Evolutionary conservation across 768 basidiomycete species (phyloP).

Genomic region (Leccinum disarticulatum): DNA sequence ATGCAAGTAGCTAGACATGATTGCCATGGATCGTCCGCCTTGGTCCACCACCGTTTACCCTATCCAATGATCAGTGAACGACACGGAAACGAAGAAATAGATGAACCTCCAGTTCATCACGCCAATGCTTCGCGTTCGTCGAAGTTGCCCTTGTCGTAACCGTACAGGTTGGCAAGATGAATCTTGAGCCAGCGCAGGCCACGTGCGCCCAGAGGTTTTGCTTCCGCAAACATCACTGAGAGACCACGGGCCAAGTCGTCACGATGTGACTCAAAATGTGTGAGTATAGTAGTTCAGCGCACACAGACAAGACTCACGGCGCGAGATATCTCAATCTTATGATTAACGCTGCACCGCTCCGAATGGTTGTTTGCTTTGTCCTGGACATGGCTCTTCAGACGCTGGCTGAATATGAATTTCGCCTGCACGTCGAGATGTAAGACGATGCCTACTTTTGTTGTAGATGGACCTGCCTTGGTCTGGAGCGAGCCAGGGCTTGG

Average conservation of each 20-base stretch:
- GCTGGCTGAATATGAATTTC: constrained; percentile 52
- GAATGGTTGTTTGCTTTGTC: constrained; percentile 81
- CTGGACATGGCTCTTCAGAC: constrained; percentile 55
- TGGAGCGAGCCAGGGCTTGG: constrained; percentile 80
- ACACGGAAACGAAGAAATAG: not conserved
- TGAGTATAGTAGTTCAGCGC: not conserved
- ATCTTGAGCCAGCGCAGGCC: constrained; percentile 96
- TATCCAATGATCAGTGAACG: constrained; percentile 26
- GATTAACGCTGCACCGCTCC: constrained; percentile 90
- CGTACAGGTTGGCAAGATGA: constrained; percentile 89
- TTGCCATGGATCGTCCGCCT: constrained; percentile 97
- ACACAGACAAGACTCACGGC: constrained; percentile 53
- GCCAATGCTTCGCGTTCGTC: constrained; percentile 88
- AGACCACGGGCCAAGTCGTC: constrained; percentile 91
- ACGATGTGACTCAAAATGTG: constrained; percentile 89
- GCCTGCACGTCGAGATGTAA: constrained; percentile 44
- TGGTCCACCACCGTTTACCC: constrained; percentile 85
- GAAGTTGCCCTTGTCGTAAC: constrained; percentile 93
- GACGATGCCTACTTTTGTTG: constrained; percentile 57
- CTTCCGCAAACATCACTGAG: constrained; percentile 77
- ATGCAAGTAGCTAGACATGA: constrained; percentile 91
- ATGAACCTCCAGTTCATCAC: constrained; percentile 61
- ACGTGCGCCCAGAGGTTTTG: constrained; percentile 74
- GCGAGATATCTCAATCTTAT: constrained; percentile 94
- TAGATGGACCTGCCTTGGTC: constrained; percentile 83